Conservation (phyloP, 768 basidiomycete species). For the Strobilomyces echinocephalus region DNA sequence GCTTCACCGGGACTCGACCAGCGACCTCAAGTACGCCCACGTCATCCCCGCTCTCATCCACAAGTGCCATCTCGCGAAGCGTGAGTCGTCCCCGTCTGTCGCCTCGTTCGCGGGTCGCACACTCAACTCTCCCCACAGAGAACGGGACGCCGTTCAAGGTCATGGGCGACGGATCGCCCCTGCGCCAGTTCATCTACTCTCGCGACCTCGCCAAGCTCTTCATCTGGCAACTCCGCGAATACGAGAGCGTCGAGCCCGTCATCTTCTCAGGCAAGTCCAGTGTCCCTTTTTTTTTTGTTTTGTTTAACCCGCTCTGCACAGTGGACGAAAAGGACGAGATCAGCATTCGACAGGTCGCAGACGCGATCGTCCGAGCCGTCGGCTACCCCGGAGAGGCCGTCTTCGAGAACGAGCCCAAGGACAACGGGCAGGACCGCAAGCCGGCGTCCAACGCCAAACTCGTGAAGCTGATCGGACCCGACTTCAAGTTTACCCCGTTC, state of each 20-base stretch:
- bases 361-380: constrained; percentile 84
- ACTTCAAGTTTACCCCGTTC: constrained; percentile 90
- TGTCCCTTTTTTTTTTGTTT: too few relatives aligned
- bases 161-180: constrained; percentile 85
- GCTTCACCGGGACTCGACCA: constrained; percentile 27
- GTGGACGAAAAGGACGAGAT: constrained; percentile 94
- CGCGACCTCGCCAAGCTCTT: constrained; percentile 91
- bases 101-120: neutral
- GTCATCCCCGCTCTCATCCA: constrained; percentile 94
- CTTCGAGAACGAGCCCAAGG: constrained; percentile 61
- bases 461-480: constrained; percentile 58
- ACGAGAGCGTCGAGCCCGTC: constrained; percentile 88
- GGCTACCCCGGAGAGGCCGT: constrained; percentile 72
- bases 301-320: too few relatives aligned
- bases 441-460: constrained; percentile 93
- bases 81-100: constrained; percentile 39
- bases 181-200: constrained; percentile 99
- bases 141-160: constrained; percentile 75
- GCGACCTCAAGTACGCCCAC: constrained; percentile 85
- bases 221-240: constrained; percentile 88
- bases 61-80: constrained; percentile 88
- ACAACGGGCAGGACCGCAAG: constrained; percentile 95
- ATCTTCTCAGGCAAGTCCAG: constrained; percentile 74
- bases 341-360: constrained; percentile 84
- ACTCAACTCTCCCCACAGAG: constrained; percentile 47